Evolutionary conservation across 352 stramenopile species (phyloP), one percentile per base, ranked within the genome.

Genomic region (Globisporangium okanoganense): DNA sequence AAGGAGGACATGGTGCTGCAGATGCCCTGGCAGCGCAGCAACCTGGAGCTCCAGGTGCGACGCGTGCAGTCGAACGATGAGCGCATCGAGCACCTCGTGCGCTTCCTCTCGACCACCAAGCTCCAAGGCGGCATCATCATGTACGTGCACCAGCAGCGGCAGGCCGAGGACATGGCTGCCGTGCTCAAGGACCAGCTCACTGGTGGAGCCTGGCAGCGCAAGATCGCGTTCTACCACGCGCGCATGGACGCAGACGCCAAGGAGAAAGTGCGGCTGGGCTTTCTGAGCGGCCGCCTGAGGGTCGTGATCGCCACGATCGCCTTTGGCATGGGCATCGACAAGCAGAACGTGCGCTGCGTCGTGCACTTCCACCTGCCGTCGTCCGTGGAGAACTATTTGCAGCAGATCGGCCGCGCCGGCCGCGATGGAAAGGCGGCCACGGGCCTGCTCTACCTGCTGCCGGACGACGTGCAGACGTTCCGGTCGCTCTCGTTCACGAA

Each of bases 311-410:
- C 97, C 5, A 99, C 97, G 12, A 93, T 99, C 61, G 97, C 96
- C 1, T 99, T 99, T 67, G 97, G 97, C 10, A 97, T 99, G 83
- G 97, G 97, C 55, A 99, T 99, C 58, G 96, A 99, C 79, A 99
- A 99, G 70, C 82, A 90, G 47, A 97, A 99, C 76, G 92, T 99
- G 24, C 82, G 87, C 5, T 98, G 97, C 64, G 98, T 99, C 6
- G 90, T 99, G 36, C 98, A 99, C 72, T 98, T 97, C 71, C 92
- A 97, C 62, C 83, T 98, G 62, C 96, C 97, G 5, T 90, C 88
- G 41, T 98, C 91, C 36, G 93, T 99, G n/a, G 98, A 98, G 45
- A 95, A 99, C 66, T 99, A 99, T 73, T 97, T 99, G 54, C 96
- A 99, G 76, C 95, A 99, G 65, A 91, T 98, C 50, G 97, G 97